Evolutionary conservation across 257 asterid genomes (phyloP).

Genomic region (Plantago ovata): DNA sequence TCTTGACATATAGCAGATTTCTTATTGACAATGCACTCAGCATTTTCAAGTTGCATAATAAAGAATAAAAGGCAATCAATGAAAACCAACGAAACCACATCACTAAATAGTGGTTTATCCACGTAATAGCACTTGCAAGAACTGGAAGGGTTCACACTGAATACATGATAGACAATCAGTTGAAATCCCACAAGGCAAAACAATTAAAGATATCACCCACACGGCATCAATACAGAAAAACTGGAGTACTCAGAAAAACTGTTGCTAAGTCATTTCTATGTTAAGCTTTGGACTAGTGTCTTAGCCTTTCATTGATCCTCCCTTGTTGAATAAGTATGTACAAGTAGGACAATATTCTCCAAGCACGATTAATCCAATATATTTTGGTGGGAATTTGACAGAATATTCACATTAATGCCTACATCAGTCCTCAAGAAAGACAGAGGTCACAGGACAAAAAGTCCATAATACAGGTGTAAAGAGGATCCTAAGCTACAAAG

Average conservation of each 20-base stretch:
- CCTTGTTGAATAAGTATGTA: not conserved
- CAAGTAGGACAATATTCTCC: not conserved
- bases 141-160: not conserved
- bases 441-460: slow-evolving; percentile 23
- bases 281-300: slow-evolving; percentile 1
- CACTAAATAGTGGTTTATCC: not conserved
- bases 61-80: not conserved
- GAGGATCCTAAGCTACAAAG: slow-evolving; percentile 10
- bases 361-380: not conserved
- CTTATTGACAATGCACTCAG: not conserved
- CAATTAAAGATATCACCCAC: not conserved
- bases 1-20: not conserved
- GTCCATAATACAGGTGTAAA: slow-evolving; percentile 27
- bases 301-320: not conserved
- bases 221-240: not conserved
- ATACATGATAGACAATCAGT: not conserved
- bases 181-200: not conserved
- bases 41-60: slow-evolving; percentile 3
- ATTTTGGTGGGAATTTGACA: slow-evolving; percentile 27
- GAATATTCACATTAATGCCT: slow-evolving; percentile 6
- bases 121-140: not conserved
- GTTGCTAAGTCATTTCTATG: not conserved
- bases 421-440: slow-evolving; percentile 22
- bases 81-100: not conserved
- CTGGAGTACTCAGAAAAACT: no score